A percentile compares a stretch with the other conserved stretches of the same genome.
Conservation (phyloP, 2,329 filamentous ascomycete species). For the Herpotrichia juniperi region DNA sequence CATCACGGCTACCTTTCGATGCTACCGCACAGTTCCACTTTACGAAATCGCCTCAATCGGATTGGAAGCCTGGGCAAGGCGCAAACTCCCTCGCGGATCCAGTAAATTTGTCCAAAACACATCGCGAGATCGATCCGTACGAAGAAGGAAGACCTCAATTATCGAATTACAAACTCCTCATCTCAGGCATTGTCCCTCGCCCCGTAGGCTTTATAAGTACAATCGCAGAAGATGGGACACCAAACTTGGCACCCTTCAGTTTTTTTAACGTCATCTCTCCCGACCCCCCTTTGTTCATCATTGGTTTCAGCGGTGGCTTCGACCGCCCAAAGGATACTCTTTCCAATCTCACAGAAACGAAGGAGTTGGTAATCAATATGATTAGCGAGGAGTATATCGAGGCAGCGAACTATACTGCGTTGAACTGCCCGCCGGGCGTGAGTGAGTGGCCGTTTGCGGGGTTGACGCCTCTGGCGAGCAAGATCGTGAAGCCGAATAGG, state of each 20-base stretch:
- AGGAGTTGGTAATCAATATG: slow-evolving; percentile 82
- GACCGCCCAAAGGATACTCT: slow-evolving; percentile 78
- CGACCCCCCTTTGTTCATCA: slow-evolving; percentile 83
- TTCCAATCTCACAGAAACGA: slow-evolving; percentile 71
- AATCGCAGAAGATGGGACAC: slow-evolving; percentile 65
- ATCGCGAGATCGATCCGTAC: slow-evolving; percentile 83
- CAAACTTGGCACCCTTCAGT: slow-evolving; percentile 85
- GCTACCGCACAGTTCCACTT: slow-evolving; percentile 55
- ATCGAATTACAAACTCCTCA: slow-evolving; percentile 92
- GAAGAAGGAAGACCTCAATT: slow-evolving; percentile 68
- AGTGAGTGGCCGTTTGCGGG: slow-evolving; percentile 83
- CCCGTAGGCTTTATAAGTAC: slow-evolving; percentile 74
- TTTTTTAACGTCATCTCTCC: slow-evolving; percentile 86
- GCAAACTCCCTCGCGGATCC: slow-evolving; percentile 67
- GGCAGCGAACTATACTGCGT: slow-evolving; percentile 80
- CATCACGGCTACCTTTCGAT: slow-evolving; percentile 67
- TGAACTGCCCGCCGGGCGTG: slow-evolving; percentile 77
- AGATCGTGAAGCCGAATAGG: slow-evolving; percentile 71
- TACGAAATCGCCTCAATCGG: slow-evolving; percentile 68
- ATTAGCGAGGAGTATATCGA: slow-evolving; percentile 85
- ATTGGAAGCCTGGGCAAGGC: slow-evolving; percentile 71
- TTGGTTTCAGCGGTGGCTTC: slow-evolving; percentile 64
- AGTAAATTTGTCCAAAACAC: slow-evolving; percentile 59
- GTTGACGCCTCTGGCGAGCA: slow-evolving; percentile 70
- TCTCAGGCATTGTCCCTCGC: slow-evolving; percentile 80